These are phyloP conservation scores for rapeseed (Brassica napus) DNA, from an alignment of 345 rosid genomes.

Conservation along the genomic window Da-Ae NC_063452.1:49865501-49866000, in stretches of 20 bases:
- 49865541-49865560: slow-evolving; percentile 6
- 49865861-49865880: too few relatives aligned
- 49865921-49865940: too few relatives aligned
- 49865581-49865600: slow-evolving; percentile 11
- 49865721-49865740: neutral
- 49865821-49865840: neutral
- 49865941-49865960: too few relatives aligned
- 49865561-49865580: slow-evolving; percentile 4
- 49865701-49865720: slow-evolving; percentile 20
- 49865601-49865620: slow-evolving; percentile 11
- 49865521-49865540: neutral
- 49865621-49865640: slow-evolving; percentile 12
- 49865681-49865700: slow-evolving; percentile 23
- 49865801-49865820: slow-evolving; percentile 20
- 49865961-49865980: too few relatives aligned
- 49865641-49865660: slow-evolving; percentile 9
- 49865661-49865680: slow-evolving; percentile 11
- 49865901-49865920: too few relatives aligned
- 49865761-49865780: neutral
- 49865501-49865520: too few relatives aligned
- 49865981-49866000: too few relatives aligned
- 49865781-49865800: slow-evolving; percentile 16
- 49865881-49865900: too few relatives aligned
- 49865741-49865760: neutral
- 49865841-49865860: too few relatives aligned